Evolutionary conservation across 2,329 filamentous ascomycete species (phyloP).

Genomic region (Colletotrichum noveboracense): DNA sequence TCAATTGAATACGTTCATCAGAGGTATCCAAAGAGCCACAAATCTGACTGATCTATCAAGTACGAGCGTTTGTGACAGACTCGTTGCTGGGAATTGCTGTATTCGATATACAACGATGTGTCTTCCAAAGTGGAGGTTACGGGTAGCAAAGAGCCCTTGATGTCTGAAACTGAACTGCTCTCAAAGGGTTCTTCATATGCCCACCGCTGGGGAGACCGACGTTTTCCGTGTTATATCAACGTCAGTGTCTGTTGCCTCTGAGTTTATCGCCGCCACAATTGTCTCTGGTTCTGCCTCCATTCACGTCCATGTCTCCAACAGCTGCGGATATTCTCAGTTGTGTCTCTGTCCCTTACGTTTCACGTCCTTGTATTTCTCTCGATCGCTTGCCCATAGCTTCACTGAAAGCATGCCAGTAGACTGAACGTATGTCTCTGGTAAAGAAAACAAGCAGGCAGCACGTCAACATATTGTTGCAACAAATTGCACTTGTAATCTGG

Average conservation of each 20-base stretch:
- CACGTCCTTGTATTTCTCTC: not conserved
- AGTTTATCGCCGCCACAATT: not conserved
- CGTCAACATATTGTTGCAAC: not conserved
- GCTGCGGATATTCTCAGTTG: not conserved
- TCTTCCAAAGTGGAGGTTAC: too few relatives aligned
- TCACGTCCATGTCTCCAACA: not conserved
- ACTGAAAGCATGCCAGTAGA: not conserved
- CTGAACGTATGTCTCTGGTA: not conserved
- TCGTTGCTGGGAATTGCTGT: not conserved
- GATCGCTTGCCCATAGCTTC: not conserved
- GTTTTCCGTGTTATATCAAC: not conserved
- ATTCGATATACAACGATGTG: not conserved
- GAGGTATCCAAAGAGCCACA: not conserved
- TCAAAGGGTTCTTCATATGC: not conserved
- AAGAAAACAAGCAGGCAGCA: not conserved
- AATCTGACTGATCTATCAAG: not conserved
- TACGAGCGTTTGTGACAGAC: not conserved
- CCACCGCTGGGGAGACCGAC: not conserved
- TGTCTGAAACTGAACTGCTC: not conserved
- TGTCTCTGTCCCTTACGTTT: not conserved
- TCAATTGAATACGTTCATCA: slow-evolving; percentile 34
- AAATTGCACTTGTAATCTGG: not conserved
- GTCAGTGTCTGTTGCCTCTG: not conserved
- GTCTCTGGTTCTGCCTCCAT: not conserved
- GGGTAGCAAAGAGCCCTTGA: not conserved